phyloP scores from a whole-genome alignment of 139 green algal species.

The Trebouxia sp. region DNA sequence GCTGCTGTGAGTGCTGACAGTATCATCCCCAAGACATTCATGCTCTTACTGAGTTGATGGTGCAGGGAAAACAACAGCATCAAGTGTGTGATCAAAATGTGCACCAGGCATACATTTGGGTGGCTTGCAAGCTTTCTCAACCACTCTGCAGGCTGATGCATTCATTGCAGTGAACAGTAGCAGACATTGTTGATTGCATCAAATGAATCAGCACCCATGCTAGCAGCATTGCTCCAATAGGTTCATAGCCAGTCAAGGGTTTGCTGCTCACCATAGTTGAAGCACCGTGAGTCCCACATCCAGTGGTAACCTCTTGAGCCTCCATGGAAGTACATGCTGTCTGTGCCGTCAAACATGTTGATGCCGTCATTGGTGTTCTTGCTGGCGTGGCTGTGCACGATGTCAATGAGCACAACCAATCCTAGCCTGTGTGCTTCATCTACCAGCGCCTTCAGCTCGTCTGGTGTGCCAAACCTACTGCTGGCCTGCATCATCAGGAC shows the following conservation, averaged over 20 bases:
- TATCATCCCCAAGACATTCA: too few relatives aligned
- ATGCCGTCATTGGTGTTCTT: slow-evolving; percentile 95
- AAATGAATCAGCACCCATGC: not conserved
- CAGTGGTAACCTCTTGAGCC: slow-evolving; percentile 88
- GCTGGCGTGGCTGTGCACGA: slow-evolving; percentile 88
- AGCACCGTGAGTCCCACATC: slow-evolving; percentile 98
- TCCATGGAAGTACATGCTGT: slow-evolving; percentile 91
- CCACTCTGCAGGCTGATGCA: too few relatives aligned
- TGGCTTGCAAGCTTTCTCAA: too few relatives aligned
- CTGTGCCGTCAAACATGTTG: slow-evolving; percentile 98
- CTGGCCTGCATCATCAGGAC: slow-evolving; percentile 43
- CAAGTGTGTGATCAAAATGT: too few relatives aligned
- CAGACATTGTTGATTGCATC: too few relatives aligned
- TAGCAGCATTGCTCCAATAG: not conserved
- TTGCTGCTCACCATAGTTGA: slow-evolving; percentile 91
- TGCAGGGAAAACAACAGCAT: too few relatives aligned
- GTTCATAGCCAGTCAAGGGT: not conserved
- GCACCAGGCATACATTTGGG: too few relatives aligned
- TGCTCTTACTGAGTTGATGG: too few relatives aligned
- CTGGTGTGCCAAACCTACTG: slow-evolving; percentile 92
- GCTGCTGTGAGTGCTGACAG: too few relatives aligned
- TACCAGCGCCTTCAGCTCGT: slow-evolving; percentile 97
- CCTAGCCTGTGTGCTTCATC: slow-evolving; percentile 88
- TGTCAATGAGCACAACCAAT: slow-evolving; percentile 85
- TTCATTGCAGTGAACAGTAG: too few relatives aligned